Percentiles rank a stretch among this genome's conserved stretches.
Conservation (phyloP, 1,139 yeast species). For the Candida buenavistaensis region DNA sequence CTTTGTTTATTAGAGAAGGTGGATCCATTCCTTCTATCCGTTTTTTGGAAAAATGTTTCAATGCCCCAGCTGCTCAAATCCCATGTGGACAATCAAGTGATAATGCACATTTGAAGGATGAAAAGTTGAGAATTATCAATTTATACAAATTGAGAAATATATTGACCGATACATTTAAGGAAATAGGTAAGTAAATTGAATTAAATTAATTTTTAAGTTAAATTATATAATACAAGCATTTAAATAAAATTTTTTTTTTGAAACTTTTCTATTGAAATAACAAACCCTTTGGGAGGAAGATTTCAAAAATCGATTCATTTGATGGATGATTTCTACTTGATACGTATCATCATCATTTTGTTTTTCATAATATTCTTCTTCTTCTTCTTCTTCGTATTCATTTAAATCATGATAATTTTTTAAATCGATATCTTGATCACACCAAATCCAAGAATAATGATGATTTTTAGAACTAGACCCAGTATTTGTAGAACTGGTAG, state of each 20-base stretch:
- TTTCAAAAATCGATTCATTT: slow-evolving; percentile 12
- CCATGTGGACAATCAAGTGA: slow-evolving; percentile 97
- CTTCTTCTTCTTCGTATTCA: slow-evolving; percentile 15
- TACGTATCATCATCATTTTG: slow-evolving; percentile 6
- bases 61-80: slow-evolving; percentile 90
- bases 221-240: slow-evolving; percentile 12
- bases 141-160: slow-evolving; percentile 72
- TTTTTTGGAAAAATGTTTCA: slow-evolving; percentile 75
- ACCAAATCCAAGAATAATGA: slow-evolving; percentile 38
- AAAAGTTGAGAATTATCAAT: slow-evolving; percentile 76
- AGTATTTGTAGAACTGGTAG: slow-evolving; percentile 4
- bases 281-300: no score
- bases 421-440: slow-evolving; percentile 34
- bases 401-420: slow-evolving; percentile 27
- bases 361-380: slow-evolving; percentile 7
- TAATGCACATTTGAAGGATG: slow-evolving; percentile 90
- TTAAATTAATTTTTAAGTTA: not conserved
- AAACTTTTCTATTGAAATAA: slow-evolving; percentile 11
- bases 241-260: slow-evolving; percentile 4
- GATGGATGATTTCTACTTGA: slow-evolving; percentile 6
- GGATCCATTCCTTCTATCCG: slow-evolving; percentile 93
- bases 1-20: slow-evolving; percentile 89
- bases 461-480: slow-evolving; percentile 3
- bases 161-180: slow-evolving; percentile 53
- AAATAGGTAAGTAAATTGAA: slow-evolving; percentile 23